These are phyloP conservation scores for Alternaria incomplexa DNA, from an alignment of 2,329 filamentous ascomycete species.

Conservation along the genomic window DNA sequence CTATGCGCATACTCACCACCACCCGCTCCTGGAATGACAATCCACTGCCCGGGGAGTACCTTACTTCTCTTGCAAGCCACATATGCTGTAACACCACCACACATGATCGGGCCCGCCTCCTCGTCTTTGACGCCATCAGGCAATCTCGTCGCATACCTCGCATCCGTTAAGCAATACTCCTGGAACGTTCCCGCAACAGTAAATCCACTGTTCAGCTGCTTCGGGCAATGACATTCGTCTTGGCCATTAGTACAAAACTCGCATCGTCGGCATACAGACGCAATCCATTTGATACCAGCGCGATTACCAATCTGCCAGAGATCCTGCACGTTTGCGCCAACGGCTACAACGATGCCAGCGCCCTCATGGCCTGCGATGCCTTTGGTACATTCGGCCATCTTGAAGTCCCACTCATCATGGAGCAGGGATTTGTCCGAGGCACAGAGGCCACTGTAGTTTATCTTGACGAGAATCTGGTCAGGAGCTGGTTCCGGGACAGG, in stretches of 20 bases:
- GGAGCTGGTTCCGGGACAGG: conserved; percentile 49
- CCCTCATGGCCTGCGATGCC: conserved; percentile 75
- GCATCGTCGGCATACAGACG: conserved; percentile 81
- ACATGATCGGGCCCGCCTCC: conserved; percentile 51
- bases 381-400: conserved; percentile 27
- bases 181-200: conserved; percentile 52
- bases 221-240: conserved; percentile 53
- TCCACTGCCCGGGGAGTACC: conserved; percentile 46
- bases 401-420: conserved; percentile 44
- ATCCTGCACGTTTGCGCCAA: conserved; percentile 75
- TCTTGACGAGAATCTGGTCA: conserved; percentile 61
- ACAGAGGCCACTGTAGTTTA: conserved; percentile 64
- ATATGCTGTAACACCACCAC: conserved; percentile 55
- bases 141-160: conserved; percentile 53
- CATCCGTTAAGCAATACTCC: conserved; percentile 52
- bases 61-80: conserved; percentile 51
- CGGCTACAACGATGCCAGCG: conserved; percentile 75
- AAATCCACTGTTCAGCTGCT: conserved; percentile 71
- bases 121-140: conserved; percentile 53
- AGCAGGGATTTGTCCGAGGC: conserved; percentile 56
- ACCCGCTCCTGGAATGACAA: conserved; percentile 48
- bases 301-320: conserved; percentile 59
- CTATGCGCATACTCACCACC: conserved; percentile 28
- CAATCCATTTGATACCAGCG: conserved; percentile 72
- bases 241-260: conserved; percentile 74